Evolutionary conservation across 1,139 yeast species (phyloP), one percentile per base, ranked within the genome.

Genomic region (Yarrowia galli): DNA sequence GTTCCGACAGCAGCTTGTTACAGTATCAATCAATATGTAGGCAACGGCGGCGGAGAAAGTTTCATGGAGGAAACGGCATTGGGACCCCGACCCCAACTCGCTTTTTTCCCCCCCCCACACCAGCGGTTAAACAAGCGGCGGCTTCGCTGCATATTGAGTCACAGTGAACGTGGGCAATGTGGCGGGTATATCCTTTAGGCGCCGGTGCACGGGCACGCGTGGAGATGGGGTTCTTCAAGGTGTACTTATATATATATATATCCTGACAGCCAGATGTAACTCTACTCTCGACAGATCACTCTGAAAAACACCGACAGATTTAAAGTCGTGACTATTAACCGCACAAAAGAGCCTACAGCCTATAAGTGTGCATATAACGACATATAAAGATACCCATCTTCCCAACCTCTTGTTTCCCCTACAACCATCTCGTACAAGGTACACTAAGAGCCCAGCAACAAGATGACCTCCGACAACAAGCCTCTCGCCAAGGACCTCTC

Each of bases 401-500:
- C 60, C 60, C 60, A 53, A 53, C 60, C 32, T 23, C 42, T 38
- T 22, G 28, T 36, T n/a, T 53, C 45, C n/a, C 25, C 6, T 13
- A 16, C 28, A 18, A 54, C n/a, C 32, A 36, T 16, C 25, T 16
- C 46, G 25, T 9, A 60, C 25, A 10, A 12, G 32, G 32, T 28
- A 10, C n/a, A 13, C 18, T 23, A 13, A 20, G 35, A 18, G 43
- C 43, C n/a, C 20, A 18, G 15, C 35, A 5, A 28, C 40, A 53
- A 53, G 28, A 61, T 61, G 66, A 64, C 67, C 35, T 20, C 61
- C 42, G 67, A 53, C 54, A 63, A 23, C 67, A 68, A 70, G 68
- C 75, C 75, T 13, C 48, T 67, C 70, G 82, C 95, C 48, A 88
- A 87, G 79, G 96, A 95, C 78, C 84, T 95, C 71, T 75, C 86